Base-by-base conservation (phyloP, 148 eudicot species). In the Polygonum aviculare region DNA sequence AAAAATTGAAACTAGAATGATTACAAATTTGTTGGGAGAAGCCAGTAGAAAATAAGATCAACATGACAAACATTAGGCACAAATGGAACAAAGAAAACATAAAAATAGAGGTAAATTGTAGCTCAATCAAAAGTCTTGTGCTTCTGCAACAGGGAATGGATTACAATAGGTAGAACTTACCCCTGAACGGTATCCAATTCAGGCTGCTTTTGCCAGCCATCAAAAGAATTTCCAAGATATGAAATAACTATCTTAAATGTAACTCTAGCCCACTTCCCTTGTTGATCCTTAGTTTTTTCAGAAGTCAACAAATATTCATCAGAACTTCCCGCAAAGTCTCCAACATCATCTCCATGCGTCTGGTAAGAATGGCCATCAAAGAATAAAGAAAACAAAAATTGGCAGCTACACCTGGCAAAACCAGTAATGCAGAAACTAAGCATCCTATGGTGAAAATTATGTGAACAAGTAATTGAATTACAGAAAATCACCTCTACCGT, bases 121-220 rank as follows among this genome's bases (percentile, higher is more conserved):
- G 16, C 55, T 15, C 55, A 51, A 51, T 51, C 16, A 14, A 51
- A n/a, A 14, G 5, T 18, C 19, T 51, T 51, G 16, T 3, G 55
- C 19, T 14, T 51, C 15, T 3, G 55, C n/a, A 51, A 51, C 55
- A 14, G n/a, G n/a, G 69, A 33, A 7, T 63, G 69, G 69, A 63
- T 63, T 63, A 21, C 33, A 63, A 63, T 19, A 39, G 16, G 38
- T 2, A 39, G 35, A 12, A 48, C 47, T 67, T 86, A 93, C 98
- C 89, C 90, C 80, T 95, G 98, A 79, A 95, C 96, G 18, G 97
- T 89, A 78, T 90, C 87, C 50, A 95, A 79, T 51, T 87, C 91
- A 80, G 96, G 97, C 83, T 95, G 98, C 83, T 88, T 95, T 91
- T 95, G 98, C 98, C 98, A 95, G 47, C 98, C 98, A 82, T 95